These are phyloP conservation scores for Chrysanthemum makinoi DNA, from an alignment of 129 eudicot genomes.

Conservation along the genomic window DNA sequence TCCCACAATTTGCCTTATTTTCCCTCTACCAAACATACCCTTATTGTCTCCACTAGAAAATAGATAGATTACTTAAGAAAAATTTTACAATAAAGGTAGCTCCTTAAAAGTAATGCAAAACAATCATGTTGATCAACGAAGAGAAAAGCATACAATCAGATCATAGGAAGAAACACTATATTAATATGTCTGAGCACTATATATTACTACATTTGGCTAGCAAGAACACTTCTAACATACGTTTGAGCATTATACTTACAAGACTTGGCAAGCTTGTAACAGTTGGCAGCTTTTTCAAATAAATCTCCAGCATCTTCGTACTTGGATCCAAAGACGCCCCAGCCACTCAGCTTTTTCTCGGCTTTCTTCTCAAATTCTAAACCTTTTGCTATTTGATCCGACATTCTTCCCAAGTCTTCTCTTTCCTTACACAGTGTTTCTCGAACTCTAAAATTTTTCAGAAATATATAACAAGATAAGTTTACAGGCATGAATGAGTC, in stretches of 20 bases:
- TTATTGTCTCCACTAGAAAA: too few species aligned
- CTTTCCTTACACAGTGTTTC: background rate
- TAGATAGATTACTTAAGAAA: too few species aligned
- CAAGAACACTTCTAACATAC: conserved; percentile 4
- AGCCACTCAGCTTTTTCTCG: conserved; percentile 75
- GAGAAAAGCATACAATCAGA: background rate
- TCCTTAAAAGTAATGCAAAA: background rate
- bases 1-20: too few species aligned
- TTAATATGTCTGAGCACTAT: conserved; percentile 13
- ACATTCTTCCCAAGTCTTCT: conserved; percentile 38
- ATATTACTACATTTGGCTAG: conserved; percentile 64
- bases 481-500: conserved; percentile 7
- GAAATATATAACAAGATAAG: background rate
- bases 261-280: conserved; percentile 83
- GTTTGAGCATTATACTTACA: conserved; percentile 39
- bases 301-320: conserved; percentile 79
- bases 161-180: background rate
- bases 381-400: conserved; percentile 60
- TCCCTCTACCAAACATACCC: too few species aligned
- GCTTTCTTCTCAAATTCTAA: conserved; percentile 74
- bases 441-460: background rate
- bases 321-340: conserved; percentile 77
- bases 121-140: background rate
- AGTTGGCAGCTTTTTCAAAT: conserved; percentile 73
- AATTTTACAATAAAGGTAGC: too few species aligned